phyloP scores from a whole-genome alignment of 148 eudicot genomes.

The Beta vulgaris region DNA sequence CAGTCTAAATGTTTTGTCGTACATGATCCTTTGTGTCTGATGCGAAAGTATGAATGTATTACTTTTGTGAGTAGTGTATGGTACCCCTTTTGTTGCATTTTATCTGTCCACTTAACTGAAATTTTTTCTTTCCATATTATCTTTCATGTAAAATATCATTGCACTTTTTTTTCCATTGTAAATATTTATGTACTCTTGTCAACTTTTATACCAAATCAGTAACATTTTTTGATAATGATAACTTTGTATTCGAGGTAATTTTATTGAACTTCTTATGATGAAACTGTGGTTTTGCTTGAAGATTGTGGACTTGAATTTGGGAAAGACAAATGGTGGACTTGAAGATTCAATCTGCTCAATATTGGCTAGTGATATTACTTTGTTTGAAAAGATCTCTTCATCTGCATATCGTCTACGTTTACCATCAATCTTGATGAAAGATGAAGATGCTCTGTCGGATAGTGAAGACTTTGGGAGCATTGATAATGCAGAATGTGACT shows the following conservation, averaged over 20 bases:
- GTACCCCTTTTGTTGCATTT: too few species aligned
- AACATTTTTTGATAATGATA: too few species aligned
- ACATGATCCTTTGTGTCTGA: background rate
- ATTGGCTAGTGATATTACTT: conserved; percentile 81
- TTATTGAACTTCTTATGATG: conserved; percentile 10
- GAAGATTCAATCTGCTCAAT: conserved; percentile 61
- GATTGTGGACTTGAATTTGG: conserved; percentile 66
- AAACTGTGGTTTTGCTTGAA: conserved; percentile 28
- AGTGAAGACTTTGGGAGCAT: conserved; percentile 69
- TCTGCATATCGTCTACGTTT: conserved; percentile 75
- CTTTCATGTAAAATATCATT: too few species aligned
- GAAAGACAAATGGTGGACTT: conserved; percentile 43
- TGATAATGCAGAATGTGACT: conserved; percentile 62
- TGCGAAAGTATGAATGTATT: background rate
- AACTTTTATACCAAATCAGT: too few species aligned
- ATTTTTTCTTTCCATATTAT: too few species aligned
- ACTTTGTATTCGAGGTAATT: background rate
- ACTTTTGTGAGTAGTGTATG: background rate
- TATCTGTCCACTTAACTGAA: too few species aligned
- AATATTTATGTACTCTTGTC: too few species aligned
- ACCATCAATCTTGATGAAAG: conserved; percentile 40
- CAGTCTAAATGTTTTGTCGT: conserved; percentile 23
- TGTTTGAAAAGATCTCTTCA: conserved; percentile 82
- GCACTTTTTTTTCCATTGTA: too few species aligned
- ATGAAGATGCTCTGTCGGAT: conserved; percentile 56